Evolutionary conservation across 176 grass and related monocot genomes (phyloP), one percentile per base, ranked within the genome.

Genomic region (Eremochloa ophiuroides): DNA sequence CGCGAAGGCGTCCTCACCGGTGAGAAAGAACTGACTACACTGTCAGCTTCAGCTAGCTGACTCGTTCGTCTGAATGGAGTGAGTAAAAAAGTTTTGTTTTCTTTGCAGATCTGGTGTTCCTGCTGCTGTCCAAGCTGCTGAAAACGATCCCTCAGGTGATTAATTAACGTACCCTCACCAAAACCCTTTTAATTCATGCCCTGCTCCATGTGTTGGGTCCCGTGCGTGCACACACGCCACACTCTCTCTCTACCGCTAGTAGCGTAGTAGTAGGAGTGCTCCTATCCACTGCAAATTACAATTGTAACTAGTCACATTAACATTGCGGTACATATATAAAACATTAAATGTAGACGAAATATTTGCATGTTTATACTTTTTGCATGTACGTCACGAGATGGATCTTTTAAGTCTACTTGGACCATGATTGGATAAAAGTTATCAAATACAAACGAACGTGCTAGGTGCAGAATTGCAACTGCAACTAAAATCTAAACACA

Each of bases 131-230:
- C 67, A 98, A 91, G 93, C 91, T 98, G 78, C 96, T 98, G 31
- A 98, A 98, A 71, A 93, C 90, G 43, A 95, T 91, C 71, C 96
- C 93, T n/a, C 96, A 98, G 92, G 96, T 98, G 83, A 90, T 80
- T 75, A 28, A 69, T 43, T 20, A 64, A 26, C 50, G 43, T 71
- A 34, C 29, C 27, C 22, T 28, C 51, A 82, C 53, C 69, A 51
- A 64, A 76, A 55, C 39, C 38, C 48, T 15, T 15, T 69, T 41
- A 16, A 62, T 67, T 40, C 66, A 66, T 60, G 22, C 77, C 72
- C 25, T n/a, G 78, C 30, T 74, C 72, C 84, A 71, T 72, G 79
- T 83, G 80, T 78, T 43, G 67, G 73, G 66, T 73, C 59, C 62
- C 58, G 66, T 71, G 38, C 72, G 1, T 60, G 9, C 55, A 12